phyloP scores from a whole-genome alignment of 805 yeast species.

The Ogataea kodamae region DNA sequence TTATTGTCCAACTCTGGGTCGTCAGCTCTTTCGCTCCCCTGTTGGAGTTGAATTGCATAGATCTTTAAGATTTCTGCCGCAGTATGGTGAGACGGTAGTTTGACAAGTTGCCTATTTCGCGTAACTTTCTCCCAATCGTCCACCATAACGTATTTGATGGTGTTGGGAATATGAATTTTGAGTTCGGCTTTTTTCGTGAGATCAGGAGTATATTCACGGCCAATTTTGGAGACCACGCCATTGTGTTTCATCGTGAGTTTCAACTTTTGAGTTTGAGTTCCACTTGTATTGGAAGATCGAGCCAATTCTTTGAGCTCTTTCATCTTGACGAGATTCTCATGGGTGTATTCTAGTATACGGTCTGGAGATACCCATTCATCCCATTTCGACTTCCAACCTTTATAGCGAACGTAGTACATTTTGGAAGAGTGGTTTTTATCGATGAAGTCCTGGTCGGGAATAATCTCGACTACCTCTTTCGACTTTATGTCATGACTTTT shows the following conservation, averaged over 20 bases:
- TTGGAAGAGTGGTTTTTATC: conserved; percentile 13
- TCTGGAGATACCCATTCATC: conserved; percentile 88
- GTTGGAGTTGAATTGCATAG: conserved; percentile 34
- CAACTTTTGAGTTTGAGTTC: conserved; percentile 3
- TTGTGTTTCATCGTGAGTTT: conserved; percentile 3
- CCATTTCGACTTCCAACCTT: conserved; percentile 95
- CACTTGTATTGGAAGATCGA: conserved; percentile 9
- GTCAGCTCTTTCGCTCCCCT: conserved; percentile 31
- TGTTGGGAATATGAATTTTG: conserved; percentile 55
- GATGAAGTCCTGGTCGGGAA: conserved; percentile 26
- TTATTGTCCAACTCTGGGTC: conserved; percentile 48
- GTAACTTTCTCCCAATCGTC: conserved; percentile 95
- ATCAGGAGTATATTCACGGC: conserved; percentile 1
- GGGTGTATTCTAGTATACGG: conserved; percentile 64
- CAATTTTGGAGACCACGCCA: conserved; percentile 1
- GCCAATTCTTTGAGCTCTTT: conserved; percentile 29
- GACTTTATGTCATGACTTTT: conserved; percentile 28
- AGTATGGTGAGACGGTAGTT: conserved; percentile 55
- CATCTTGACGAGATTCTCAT: conserved; percentile 63
- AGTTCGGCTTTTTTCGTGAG: conserved; percentile 38
- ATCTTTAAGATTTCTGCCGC: conserved; percentile 52
- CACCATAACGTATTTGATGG: conserved; percentile 67
- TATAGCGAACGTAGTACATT: conserved; percentile 73
- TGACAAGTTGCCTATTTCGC: conserved; percentile 66
- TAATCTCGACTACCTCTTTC: conserved; percentile 36